Evolutionary conservation across 1,284 basidiomycete genomes (phyloP), one percentile per base, ranked within the genome.

Genomic region (Puccinia novopanici): DNA sequence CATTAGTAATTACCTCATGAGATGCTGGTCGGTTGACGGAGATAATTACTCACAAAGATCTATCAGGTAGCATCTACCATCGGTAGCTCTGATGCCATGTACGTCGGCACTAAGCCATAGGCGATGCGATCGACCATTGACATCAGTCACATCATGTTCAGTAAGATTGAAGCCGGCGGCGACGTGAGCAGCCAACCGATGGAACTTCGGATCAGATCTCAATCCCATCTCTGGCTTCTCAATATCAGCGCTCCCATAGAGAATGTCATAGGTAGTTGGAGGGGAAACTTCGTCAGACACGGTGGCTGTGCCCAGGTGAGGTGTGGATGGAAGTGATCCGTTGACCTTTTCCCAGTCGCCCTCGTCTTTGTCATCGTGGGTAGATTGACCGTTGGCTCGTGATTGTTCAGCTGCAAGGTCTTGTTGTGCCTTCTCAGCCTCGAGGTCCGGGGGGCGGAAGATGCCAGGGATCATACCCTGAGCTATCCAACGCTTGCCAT

Each of bases 251-350:
- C 87, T 85, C 76, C 89, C 89, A 85, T 90, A 89, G 84, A 89
- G 86, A 85, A 88, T 88, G 54, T 80, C 88, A 84, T 75, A 87
- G 86, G 82, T 87, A 86, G 70, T 87, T 86, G 45, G 85, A 82
- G 70, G 84, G 83, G 65, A 84, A 83, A 82, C 84, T 50, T 75
- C 57, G 19, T 65, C 73, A 83, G 50, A 83, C 83, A 81, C 84
- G 84, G 45, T 81, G 82, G 55, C 84, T 83, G 34, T 82, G 83
- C 2, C 82, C 92, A 90, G 42, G 90, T 91, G 73, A 88, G 84
- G 72, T 91, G 91, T 87, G 92, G 91, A 88, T 91, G 91, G 79
- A 91, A 91, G 42, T 92, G 91, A 84, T 91, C 89, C 87, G 92
- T 91, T 24, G 83, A 84, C 80, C 68, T 84, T 57, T 74, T 75